A percentile compares a stretch with the other conserved stretches of the same genome.
Evolutionary conservation across 148 eudicot species (phyloP).

Genomic region (Chenopodium suecicum): DNA sequence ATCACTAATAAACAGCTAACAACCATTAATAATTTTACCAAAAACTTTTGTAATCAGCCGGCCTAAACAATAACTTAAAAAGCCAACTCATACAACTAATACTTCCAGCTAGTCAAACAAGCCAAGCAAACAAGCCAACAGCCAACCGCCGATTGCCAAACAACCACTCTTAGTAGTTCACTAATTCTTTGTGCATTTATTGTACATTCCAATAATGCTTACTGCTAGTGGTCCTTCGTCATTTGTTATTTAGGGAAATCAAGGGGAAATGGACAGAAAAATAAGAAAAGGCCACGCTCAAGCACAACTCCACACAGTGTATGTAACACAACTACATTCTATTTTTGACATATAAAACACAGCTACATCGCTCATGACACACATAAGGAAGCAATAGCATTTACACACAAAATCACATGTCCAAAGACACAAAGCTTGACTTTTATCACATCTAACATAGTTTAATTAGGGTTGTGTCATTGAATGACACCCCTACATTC

Average conservation of each 20-base stretch:
- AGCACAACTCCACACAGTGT: background rate
- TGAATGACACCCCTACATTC: background rate
- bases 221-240: background rate
- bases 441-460: background rate
- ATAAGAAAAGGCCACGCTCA: background rate
- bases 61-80: too few species aligned
- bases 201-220: background rate
- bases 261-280: background rate
- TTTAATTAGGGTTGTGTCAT: background rate
- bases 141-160: too few species aligned
- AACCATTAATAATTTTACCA: too few species aligned
- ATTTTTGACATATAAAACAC: background rate
- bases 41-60: too few species aligned
- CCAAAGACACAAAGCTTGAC: background rate
- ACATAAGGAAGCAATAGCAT: too few species aligned
- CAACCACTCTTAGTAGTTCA: background rate
- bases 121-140: too few species aligned
- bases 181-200: background rate
- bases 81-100: too few species aligned
- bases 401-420: background rate
- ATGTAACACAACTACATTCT: background rate
- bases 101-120: too few species aligned
- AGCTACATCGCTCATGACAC: background rate
- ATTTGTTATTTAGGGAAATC: background rate
- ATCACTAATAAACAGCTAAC: too few species aligned